phyloP scores from a whole-genome alignment of 495 filamentous ascomycete genomes.

The Pseudoneurospora amorphoporcata region DNA sequence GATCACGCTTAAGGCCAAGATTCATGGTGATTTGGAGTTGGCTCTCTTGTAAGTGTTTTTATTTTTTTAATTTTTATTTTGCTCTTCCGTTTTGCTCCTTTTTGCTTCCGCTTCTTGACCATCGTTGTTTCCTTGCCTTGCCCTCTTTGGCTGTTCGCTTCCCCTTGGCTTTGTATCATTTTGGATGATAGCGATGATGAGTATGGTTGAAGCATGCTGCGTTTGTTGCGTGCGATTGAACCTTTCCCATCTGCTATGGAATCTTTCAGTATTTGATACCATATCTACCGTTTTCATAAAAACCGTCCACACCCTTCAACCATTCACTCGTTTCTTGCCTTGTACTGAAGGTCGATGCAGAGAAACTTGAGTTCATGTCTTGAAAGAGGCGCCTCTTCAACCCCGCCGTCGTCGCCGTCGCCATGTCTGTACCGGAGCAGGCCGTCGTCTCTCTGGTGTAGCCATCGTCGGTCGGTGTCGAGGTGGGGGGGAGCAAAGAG shows the following conservation, averaged over 20 bases:
- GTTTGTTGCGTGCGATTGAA: not conserved
- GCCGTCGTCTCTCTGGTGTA: no score
- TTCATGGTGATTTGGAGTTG: constrained; percentile 80
- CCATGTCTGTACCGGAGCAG: no score
- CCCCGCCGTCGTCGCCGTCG: not conserved
- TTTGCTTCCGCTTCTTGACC: not conserved
- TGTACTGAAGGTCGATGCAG: constrained; percentile 28
- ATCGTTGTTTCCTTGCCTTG: not conserved
- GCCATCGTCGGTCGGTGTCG: no score
- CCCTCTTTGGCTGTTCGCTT: not conserved
- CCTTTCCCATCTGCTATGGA: not conserved
- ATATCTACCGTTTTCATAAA: constrained; percentile 4
- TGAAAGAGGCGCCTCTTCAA: not conserved
- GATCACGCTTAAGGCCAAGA: constrained; percentile 85
- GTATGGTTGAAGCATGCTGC: not conserved
- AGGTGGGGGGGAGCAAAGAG: not conserved
- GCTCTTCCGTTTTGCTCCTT: constrained; percentile 1
- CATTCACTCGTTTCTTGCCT: constrained; percentile 16
- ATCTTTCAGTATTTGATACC: not conserved
- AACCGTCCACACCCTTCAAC: not conserved
- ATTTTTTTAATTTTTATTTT: constrained; percentile 1
- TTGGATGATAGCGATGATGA: not conserved
- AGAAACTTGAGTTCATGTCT: constrained; percentile 21
- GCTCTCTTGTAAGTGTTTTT: constrained; percentile 61
- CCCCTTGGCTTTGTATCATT: not conserved